Conservation (phyloP, 2,329 filamentous ascomycete genomes). For the Penicillium sp. region DNA sequence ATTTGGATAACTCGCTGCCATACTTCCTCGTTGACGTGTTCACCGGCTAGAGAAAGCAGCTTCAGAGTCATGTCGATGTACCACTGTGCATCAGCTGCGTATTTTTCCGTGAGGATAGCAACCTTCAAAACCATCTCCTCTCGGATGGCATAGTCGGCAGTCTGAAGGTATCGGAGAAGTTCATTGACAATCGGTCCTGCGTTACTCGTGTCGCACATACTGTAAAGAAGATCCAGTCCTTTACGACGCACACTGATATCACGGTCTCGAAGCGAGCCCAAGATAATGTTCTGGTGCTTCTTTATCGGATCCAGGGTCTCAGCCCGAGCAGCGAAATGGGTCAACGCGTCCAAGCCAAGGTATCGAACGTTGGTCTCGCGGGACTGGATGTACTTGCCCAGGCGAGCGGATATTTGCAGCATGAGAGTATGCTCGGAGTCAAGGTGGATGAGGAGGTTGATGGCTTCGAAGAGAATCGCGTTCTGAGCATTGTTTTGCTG, state of each 20-base stretch:
- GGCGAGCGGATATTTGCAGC: constrained; percentile 87
- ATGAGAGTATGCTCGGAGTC: constrained; percentile 93
- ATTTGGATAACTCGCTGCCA: constrained; percentile 99
- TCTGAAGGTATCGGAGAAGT: constrained; percentile 90
- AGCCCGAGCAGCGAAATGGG: constrained; percentile 88
- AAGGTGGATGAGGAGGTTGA: constrained; percentile 96
- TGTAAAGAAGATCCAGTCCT: constrained; percentile 93
- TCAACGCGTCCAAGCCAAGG: constrained; percentile 95
- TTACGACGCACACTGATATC: constrained; percentile 97
- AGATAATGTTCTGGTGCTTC: constrained; percentile 94
- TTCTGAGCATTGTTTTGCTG: constrained; percentile 99
- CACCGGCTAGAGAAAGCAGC: constrained; percentile 92
- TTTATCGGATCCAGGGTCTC: constrained; percentile 97
- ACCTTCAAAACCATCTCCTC: constrained; percentile 99
- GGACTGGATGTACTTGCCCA: constrained; percentile 95
- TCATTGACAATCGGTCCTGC: constrained; percentile 91
- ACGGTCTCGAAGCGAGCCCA: constrained; percentile 88
- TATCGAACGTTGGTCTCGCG: constrained; percentile 97
- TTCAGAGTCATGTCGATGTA: constrained; percentile 97
- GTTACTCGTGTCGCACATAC: constrained; percentile 98
- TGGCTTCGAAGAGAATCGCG: constrained; percentile 95
- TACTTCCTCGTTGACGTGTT: constrained; percentile 98
- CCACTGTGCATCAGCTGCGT: constrained; percentile 98
- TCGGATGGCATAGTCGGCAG: constrained; percentile 93
- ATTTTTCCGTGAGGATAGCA: constrained; percentile 96